A percentile compares a stretch with the other conserved stretches of the same genome.
These are phyloP conservation scores for Lactarius sanguifluus DNA, from an alignment of 768 basidiomycete species.

Conservation along the genomic window DNA sequence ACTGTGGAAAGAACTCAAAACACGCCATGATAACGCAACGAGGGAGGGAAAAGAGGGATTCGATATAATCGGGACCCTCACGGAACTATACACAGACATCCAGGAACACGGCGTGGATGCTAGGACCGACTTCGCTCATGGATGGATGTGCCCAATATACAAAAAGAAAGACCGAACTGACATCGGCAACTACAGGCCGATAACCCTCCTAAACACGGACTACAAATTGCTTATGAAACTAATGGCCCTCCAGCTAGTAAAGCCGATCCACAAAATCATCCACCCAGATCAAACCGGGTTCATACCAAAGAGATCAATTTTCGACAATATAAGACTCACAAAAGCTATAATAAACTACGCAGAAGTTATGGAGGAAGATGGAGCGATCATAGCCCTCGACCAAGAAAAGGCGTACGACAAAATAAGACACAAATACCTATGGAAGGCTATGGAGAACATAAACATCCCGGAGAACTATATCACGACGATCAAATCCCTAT, in stretches of 20 bases:
- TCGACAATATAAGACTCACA: not conserved
- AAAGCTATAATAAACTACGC: slow-evolving; percentile 6
- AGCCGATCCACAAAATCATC: too few species aligned
- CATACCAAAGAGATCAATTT: slow-evolving; percentile 4
- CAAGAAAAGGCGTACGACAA: not conserved
- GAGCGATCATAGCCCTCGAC: not conserved
- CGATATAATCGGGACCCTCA: too few species aligned
- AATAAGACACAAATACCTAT: slow-evolving; percentile 12
- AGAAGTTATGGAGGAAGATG: not conserved
- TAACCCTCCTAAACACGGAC: too few species aligned
- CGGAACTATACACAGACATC: too few species aligned
- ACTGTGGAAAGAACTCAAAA: slow-evolving; percentile 13
- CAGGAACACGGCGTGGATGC: too few species aligned
- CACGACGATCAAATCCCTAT: slow-evolving; percentile 1
- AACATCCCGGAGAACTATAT: not conserved
- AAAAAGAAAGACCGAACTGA: too few species aligned
- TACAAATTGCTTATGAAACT: too few species aligned
- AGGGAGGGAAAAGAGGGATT: not conserved
- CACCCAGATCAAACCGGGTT: too few species aligned
- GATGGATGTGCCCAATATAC: too few species aligned
- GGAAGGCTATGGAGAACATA: not conserved
- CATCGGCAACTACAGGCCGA: too few species aligned
- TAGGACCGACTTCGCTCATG: too few species aligned
- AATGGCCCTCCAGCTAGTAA: too few species aligned
- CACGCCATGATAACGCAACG: not conserved